phyloP scores from a whole-genome alignment of 23 red algal species.

The Gracilariopsis chorda region DNA sequence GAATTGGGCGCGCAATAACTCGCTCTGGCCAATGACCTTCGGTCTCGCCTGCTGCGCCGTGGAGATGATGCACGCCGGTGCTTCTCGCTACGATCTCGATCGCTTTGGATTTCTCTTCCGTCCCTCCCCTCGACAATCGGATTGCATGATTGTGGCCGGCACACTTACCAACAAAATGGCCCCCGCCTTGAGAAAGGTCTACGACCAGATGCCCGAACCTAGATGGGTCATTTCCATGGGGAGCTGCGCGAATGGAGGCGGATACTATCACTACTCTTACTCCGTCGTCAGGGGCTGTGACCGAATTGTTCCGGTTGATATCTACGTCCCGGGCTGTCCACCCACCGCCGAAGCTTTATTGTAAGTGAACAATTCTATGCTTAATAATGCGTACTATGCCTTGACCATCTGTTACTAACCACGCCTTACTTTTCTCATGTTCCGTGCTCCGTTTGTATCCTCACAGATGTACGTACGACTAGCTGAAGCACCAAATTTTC shows the following conservation, averaged over 20 bases:
- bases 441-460: neutral
- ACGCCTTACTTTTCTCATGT: neutral
- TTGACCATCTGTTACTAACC: neutral
- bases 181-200: conserved; percentile 95
- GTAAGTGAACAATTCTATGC: conserved; percentile 30
- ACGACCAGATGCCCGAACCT: conserved; percentile 99
- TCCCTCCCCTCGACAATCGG: conserved; percentile 97
- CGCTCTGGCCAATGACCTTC: conserved; percentile 99
- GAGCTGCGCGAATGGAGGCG: conserved; percentile 96
- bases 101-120: conserved; percentile 99
- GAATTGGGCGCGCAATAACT: conserved; percentile 97
- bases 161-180: conserved; percentile 99
- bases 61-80: conserved; percentile 99
- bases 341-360: conserved; percentile 86
- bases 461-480: neutral
- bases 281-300: conserved; percentile 98
- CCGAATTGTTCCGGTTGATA: conserved; percentile 98
- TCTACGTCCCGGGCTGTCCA: conserved; percentile 99
- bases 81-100: conserved; percentile 96
- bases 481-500: no score
- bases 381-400: neutral
- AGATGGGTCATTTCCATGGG: conserved; percentile 99
- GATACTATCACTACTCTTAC: conserved; percentile 99
- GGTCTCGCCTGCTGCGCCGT: conserved; percentile 99
- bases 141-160: conserved; percentile 99